A percentile compares a stretch with the other conserved stretches of the same genome.
Evolutionary conservation across 805 yeast genomes (phyloP).

Genomic region (Candida caryicola): DNA sequence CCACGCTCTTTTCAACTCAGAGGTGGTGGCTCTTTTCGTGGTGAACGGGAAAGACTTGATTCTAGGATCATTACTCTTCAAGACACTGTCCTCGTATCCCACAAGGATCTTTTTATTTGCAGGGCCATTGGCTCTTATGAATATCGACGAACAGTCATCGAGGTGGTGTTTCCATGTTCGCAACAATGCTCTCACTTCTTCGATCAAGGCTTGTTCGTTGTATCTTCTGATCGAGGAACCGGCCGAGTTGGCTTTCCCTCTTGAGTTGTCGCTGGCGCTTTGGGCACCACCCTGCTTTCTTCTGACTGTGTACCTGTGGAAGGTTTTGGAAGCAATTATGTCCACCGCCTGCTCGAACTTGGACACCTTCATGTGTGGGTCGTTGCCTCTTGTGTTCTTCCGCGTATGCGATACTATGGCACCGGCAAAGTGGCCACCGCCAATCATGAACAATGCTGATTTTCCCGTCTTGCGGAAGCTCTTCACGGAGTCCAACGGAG

Average conservation of each 20-base stretch:
- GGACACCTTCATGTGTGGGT: constrained; percentile 44
- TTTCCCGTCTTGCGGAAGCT: constrained; percentile 33
- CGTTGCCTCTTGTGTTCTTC: constrained; percentile 53
- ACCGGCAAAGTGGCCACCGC: constrained; percentile 98
- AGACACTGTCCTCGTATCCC: constrained; percentile 61
- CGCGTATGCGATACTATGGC: constrained; percentile 80
- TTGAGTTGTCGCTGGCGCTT: constrained; percentile 84
- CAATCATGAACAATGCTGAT: constrained; percentile 88
- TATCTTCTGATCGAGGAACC: constrained; percentile 88
- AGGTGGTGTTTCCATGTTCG: constrained; percentile 62
- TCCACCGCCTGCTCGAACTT: constrained; percentile 62
- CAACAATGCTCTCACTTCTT: constrained; percentile 73
- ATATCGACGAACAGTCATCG: constrained; percentile 64
- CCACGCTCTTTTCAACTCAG: constrained; percentile 85
- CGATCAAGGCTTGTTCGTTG: constrained; percentile 78
- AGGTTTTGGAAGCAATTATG: constrained; percentile 73
- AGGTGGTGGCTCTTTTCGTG: constrained; percentile 79
- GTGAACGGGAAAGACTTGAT: constrained; percentile 80
- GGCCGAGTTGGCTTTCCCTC: constrained; percentile 95
- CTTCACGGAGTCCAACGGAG: constrained; percentile 51
- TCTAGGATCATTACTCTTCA: constrained; percentile 54
- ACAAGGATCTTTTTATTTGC: constrained; percentile 61
- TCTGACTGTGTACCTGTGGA: constrained; percentile 93
- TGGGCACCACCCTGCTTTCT: constrained; percentile 98
- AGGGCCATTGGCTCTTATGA: constrained; percentile 76